A percentile compares a stretch with the other conserved stretches of the same genome.
Evolutionary conservation across 1,139 yeast species (phyloP).

Genomic region (Pichia sp.): DNA sequence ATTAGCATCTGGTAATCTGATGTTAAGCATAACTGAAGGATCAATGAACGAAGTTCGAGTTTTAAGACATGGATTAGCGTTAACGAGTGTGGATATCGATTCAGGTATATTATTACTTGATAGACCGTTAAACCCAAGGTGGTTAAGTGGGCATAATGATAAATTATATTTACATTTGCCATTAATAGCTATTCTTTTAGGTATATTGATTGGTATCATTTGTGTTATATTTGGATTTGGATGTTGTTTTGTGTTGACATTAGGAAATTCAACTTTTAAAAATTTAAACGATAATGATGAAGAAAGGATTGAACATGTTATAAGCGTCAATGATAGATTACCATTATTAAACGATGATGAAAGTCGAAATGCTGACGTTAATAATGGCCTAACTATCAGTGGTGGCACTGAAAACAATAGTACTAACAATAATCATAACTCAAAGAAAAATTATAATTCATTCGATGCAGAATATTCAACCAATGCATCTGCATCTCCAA

Average conservation of each 20-base stretch:
- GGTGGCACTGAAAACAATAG: background rate
- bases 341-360: constrained; percentile 13
- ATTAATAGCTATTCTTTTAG: constrained; percentile 58
- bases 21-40: constrained; percentile 41
- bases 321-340: constrained; percentile 14
- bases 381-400: background rate
- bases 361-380: background rate
- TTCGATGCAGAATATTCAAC: constrained; percentile 13
- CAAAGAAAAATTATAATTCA: background rate
- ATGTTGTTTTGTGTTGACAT: constrained; percentile 31
- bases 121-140: constrained; percentile 53
- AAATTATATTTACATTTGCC: constrained; percentile 57
- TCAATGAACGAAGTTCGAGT: constrained; percentile 61
- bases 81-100: constrained; percentile 19
- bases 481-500: constrained; percentile 12
- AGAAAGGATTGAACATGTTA: constrained; percentile 6
- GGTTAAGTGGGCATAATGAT: constrained; percentile 47
- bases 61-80: constrained; percentile 62
- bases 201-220: constrained; percentile 53
- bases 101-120: constrained; percentile 70
- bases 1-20: constrained; percentile 33
- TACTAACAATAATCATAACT: background rate
- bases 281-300: background rate
- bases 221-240: constrained; percentile 30
- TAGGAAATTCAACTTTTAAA: constrained; percentile 16